Base-by-base conservation (phyloP, 2,329 filamentous ascomycete species). In the Exophiala bonariae region DNA sequence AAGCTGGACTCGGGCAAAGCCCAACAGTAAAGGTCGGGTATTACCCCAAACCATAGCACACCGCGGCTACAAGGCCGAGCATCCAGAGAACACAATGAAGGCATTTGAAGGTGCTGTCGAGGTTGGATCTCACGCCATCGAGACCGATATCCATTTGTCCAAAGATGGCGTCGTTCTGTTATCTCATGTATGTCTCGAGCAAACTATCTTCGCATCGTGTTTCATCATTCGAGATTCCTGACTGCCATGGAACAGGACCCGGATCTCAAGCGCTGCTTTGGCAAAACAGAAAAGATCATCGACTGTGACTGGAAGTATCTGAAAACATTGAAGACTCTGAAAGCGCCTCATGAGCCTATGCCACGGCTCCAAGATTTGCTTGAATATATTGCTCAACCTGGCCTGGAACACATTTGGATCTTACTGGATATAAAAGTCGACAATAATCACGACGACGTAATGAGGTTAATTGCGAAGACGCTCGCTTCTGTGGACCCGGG, bases 91-190 rank as follows among this genome's bases (percentile, higher is more conserved):
- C 69, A 86, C 87, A 2, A 82, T 96, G 77, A 78, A 75, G 13
- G 86, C 87, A 6, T 95, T 96, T 69, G 73, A 73, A 47, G 85
- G 78, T 20, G 91, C 90, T 1, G 78, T 92, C 2, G 73, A 81
- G 23, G 83, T 82, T 14, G 89, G 89, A 16, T 82, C 87, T 0
- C 81, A 95, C 60, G 92, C 86, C 0, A 73, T 97, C 20, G 92
- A 97, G 71, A 95, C 89, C 14, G 92, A 97, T 61, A 68, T 96
- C 7, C 91, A 95, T 64, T 69, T 96, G 26, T 85, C 88, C 11
- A 82, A 78, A 52, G 92, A 97, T 61, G 84, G 85, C 5, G 83
- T 95, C 0, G 86, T 95, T 1, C 88, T 97, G 8, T 71, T 97
- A 32, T 89, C 86, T 36, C 90, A 95, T 73, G 86, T 88, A 69